These are phyloP conservation scores for Amauroascus verrucosus DNA, from an alignment of 2,329 filamentous ascomycete species.

Conservation along the genomic window DNA sequence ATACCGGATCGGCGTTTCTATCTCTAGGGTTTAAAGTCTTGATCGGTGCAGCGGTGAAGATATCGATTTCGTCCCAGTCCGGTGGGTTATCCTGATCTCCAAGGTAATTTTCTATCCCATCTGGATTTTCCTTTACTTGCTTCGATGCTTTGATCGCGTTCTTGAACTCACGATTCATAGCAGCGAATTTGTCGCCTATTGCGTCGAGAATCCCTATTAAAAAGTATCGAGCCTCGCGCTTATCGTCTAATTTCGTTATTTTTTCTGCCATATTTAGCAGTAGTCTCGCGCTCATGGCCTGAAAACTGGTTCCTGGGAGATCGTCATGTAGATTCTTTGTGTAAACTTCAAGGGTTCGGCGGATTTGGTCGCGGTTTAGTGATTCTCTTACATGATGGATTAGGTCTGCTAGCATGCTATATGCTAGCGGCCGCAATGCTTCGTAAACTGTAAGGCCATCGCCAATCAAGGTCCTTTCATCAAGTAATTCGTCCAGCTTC, in stretches of 20 bases:
- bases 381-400: slow-evolving; percentile 93
- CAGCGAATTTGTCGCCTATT: slow-evolving; percentile 94
- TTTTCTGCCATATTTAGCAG: slow-evolving; percentile 97
- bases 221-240: slow-evolving; percentile 88
- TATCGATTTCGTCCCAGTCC: slow-evolving; percentile 97
- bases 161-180: slow-evolving; percentile 92
- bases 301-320: slow-evolving; percentile 95
- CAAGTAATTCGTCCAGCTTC: slow-evolving; percentile 89
- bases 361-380: slow-evolving; percentile 81
- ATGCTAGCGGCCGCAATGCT: slow-evolving; percentile 87
- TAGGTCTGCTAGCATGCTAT: slow-evolving; percentile 95
- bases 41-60: slow-evolving; percentile 92
- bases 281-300: slow-evolving; percentile 98
- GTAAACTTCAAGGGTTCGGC: slow-evolving; percentile 92
- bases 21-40: slow-evolving; percentile 89
- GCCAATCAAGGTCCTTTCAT: slow-evolving; percentile 87
- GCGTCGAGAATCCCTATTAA: slow-evolving; percentile 95
- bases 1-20: slow-evolving; percentile 76
- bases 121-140: slow-evolving; percentile 57
- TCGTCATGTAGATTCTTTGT: slow-evolving; percentile 92
- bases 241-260: slow-evolving; percentile 87
- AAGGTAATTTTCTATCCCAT: slow-evolving; percentile 68
- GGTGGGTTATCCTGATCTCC: slow-evolving; percentile 70
- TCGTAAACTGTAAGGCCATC: slow-evolving; percentile 95
- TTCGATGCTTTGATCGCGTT: slow-evolving; percentile 92